Conservation (phyloP, 129 eudicot species). For the Pittosporum tobira region DNA sequence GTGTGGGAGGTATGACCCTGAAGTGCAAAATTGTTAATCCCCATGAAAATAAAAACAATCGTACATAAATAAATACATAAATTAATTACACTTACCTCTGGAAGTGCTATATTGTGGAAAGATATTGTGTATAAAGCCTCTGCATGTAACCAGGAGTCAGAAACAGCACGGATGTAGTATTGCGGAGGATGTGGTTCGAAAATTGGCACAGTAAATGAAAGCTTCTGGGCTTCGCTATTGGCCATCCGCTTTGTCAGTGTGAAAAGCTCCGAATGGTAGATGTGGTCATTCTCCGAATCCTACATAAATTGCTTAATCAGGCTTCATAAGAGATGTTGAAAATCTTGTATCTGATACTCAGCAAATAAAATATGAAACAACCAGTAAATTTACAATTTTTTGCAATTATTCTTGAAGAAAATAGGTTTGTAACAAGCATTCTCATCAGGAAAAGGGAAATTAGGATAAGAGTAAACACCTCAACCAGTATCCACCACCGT, state of each 20-base stretch:
- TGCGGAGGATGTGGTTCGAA: constrained; percentile 99
- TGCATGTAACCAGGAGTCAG: constrained; percentile 91
- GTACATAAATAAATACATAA: too few relatives aligned
- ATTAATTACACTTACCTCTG: too few relatives aligned
- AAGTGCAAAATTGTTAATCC: constrained; percentile 13
- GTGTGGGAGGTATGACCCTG: constrained; percentile 92
- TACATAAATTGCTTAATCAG: constrained; percentile 22
- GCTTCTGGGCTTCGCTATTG: constrained; percentile 87
- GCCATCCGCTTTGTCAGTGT: constrained; percentile 78
- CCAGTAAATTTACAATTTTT: too few relatives aligned
- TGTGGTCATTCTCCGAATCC: constrained; percentile 99
- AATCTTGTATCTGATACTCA: background rate
- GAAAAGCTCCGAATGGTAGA: constrained; percentile 93
- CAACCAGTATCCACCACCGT: constrained; percentile 99
- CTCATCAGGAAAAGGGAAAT: background rate
- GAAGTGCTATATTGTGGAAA: constrained; percentile 76
- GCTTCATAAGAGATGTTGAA: background rate
- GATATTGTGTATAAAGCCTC: constrained; percentile 89
- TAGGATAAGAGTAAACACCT: constrained; percentile 34
- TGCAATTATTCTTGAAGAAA: background rate
- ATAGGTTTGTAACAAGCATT: background rate
- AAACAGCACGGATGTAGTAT: constrained; percentile 89
- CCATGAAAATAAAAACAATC: background rate
- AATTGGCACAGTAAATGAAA: constrained; percentile 90
- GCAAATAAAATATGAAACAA: background rate